Conservation (phyloP, 2,329 filamentous ascomycete species). For the Aspergillus viridinutans region DNA sequence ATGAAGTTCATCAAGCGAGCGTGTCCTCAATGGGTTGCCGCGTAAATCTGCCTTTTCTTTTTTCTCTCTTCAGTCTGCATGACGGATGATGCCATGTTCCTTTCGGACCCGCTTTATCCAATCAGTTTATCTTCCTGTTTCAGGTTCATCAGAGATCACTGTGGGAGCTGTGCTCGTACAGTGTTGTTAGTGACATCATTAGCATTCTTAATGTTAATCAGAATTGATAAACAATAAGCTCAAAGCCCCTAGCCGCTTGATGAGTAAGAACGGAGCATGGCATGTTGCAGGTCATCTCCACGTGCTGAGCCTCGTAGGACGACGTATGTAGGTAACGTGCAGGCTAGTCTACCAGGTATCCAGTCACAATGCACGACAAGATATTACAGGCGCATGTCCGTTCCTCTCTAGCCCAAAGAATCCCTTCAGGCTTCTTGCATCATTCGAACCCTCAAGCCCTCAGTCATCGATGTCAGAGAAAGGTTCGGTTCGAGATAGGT, state of each 20-base stretch:
- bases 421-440: too few species aligned
- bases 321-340: too few species aligned
- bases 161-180: background rate
- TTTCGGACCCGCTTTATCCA: background rate
- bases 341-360: background rate
- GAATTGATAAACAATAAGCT: background rate
- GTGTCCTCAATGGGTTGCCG: slow-evolving; percentile 46
- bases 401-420: too few species aligned
- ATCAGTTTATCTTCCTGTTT: background rate
- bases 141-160: background rate
- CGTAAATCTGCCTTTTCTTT: background rate
- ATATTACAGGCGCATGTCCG: too few species aligned
- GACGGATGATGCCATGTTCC: background rate
- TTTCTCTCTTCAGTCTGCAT: background rate
- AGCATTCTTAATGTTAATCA: background rate
- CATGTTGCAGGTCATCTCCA: background rate
- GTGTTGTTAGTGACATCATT: background rate
- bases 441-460: too few species aligned
- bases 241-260: too few species aligned
- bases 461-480: too few species aligned
- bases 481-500: too few species aligned
- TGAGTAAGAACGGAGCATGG: too few species aligned
- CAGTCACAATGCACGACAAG: too few species aligned
- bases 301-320: background rate
- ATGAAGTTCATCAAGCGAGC: slow-evolving; percentile 59